Conservation (phyloP, 805 yeast genomes). For the Candida silvatica region DNA sequence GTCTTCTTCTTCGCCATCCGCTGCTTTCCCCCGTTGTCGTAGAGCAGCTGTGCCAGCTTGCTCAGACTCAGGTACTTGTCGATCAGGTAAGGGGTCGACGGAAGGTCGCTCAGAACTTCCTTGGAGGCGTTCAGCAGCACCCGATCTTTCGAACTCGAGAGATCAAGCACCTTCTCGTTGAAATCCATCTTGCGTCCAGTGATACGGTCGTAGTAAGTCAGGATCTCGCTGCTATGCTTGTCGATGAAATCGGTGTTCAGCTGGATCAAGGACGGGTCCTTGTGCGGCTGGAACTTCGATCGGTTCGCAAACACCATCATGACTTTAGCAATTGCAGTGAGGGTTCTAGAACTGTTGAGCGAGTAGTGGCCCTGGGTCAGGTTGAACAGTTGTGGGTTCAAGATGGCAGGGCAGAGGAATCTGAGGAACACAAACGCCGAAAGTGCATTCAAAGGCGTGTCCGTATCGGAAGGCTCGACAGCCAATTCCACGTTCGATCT, state of each 20-base stretch:
- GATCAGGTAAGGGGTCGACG: conserved; percentile 59
- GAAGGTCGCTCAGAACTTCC: conserved; percentile 46
- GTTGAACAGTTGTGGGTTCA: conserved; percentile 82
- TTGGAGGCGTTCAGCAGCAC: conserved; percentile 51
- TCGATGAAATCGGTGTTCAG: conserved; percentile 61
- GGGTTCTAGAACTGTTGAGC: conserved; percentile 64
- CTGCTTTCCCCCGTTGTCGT: conserved; percentile 3
- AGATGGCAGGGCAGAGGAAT: conserved; percentile 82
- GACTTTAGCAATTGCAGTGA: conserved; percentile 75
- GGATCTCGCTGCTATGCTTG: conserved; percentile 45
- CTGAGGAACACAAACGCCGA: conserved; percentile 80
- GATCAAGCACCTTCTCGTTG: conserved; percentile 44
- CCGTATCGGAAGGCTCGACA: conserved; percentile 42
- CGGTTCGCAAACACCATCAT: conserved; percentile 75
- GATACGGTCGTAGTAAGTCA: conserved; percentile 63
- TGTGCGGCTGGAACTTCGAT: conserved; percentile 60
- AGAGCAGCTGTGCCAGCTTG: conserved; percentile 38
- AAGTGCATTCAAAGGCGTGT: conserved; percentile 57
- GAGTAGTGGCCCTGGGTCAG: conserved; percentile 63
- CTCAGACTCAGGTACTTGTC: conserved; percentile 57
- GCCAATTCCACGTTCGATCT: conserved; percentile 57
- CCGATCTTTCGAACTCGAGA: conserved; percentile 48
- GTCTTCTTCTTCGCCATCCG: not conserved
- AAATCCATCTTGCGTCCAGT: conserved; percentile 62
- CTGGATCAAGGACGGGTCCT: conserved; percentile 70